A percentile compares a stretch with the other conserved stretches of the same genome.
phyloP scores from a whole-genome alignment of 177 flowering plant species.

The Telopea speciosissima region DNA sequence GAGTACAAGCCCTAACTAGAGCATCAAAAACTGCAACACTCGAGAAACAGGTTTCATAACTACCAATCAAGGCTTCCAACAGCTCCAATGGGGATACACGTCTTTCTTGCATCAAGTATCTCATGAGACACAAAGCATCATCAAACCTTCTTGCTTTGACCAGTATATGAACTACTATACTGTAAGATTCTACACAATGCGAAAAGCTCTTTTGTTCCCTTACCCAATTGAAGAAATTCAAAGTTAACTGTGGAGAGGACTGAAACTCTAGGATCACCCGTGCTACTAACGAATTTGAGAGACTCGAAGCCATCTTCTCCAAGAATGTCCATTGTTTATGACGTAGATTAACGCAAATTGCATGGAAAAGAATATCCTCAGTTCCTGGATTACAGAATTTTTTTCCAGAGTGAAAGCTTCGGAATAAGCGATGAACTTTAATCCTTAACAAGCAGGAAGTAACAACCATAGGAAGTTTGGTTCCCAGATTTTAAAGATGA shows the following conservation, averaged over 20 bases:
- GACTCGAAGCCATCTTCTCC: constrained; percentile 17
- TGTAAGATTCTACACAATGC: constrained; percentile 26
- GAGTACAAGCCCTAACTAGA: constrained; percentile 44
- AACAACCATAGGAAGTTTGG: constrained; percentile 2
- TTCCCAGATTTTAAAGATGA: not conserved
- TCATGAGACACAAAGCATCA: constrained; percentile 36
- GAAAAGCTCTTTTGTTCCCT: constrained; percentile 13
- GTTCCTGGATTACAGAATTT: constrained; percentile 16
- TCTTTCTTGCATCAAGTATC: constrained; percentile 20
- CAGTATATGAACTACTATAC: constrained; percentile 34
- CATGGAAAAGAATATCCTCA: constrained; percentile 27
- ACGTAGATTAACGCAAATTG: constrained; percentile 31
- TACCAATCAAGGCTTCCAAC: constrained; percentile 29
- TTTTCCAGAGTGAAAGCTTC: constrained; percentile 26
- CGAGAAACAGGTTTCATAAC: constrained; percentile 17
- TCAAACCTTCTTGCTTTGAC: constrained; percentile 33
- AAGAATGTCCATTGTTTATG: constrained; percentile 31
- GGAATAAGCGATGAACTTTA: constrained; percentile 5
- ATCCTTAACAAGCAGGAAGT: constrained; percentile 2
- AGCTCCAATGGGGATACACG: constrained; percentile 28
- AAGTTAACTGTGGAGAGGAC: constrained; percentile 31
- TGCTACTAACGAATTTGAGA: constrained; percentile 28
- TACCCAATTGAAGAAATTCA: constrained; percentile 32
- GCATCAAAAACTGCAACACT: constrained; percentile 41
- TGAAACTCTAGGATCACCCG: constrained; percentile 40